phyloP scores from a whole-genome alignment of 768 basidiomycete species.

The Pleurotus citrinopileatus region DNA sequence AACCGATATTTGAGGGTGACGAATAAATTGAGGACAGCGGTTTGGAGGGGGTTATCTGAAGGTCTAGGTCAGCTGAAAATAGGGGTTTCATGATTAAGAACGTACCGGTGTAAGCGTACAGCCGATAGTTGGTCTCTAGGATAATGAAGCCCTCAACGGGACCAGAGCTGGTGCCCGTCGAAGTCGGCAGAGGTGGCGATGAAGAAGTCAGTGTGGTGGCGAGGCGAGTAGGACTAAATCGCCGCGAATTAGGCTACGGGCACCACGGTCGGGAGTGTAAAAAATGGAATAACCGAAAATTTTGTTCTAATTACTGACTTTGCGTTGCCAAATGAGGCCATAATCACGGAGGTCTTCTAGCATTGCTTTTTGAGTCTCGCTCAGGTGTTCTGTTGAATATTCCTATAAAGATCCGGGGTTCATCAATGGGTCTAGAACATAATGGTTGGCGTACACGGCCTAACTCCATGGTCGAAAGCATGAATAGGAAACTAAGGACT shows the following conservation, averaged over 20 bases:
- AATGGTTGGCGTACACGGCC: constrained; percentile 58
- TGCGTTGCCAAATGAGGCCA: constrained; percentile 87
- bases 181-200: constrained; percentile 73
- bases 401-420: constrained; percentile 48
- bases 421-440: background rate
- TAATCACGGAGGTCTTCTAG: constrained; percentile 92
- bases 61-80: constrained; percentile 19
- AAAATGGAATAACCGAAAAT: constrained; percentile 13
- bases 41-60: constrained; percentile 92
- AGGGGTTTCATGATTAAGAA: constrained; percentile 6
- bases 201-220: constrained; percentile 94
- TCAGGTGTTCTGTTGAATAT: constrained; percentile 82
- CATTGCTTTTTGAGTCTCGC: constrained; percentile 80
- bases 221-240: constrained; percentile 92
- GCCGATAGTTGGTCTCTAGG: constrained; percentile 95
- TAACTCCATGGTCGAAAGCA: constrained; percentile 95
- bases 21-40: constrained; percentile 93
- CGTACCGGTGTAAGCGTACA: constrained; percentile 96
- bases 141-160: constrained; percentile 86
- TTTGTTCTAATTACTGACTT: constrained; percentile 38
- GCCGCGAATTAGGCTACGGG: constrained; percentile 62
- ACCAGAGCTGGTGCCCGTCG: constrained; percentile 51
- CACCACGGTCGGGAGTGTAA: constrained; percentile 23
- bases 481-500: constrained; percentile 91
- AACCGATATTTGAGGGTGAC: constrained; percentile 91